These are phyloP conservation scores for Ogataea philodendri DNA, from an alignment of 805 yeast genomes.

Conservation along the genomic window DNA sequence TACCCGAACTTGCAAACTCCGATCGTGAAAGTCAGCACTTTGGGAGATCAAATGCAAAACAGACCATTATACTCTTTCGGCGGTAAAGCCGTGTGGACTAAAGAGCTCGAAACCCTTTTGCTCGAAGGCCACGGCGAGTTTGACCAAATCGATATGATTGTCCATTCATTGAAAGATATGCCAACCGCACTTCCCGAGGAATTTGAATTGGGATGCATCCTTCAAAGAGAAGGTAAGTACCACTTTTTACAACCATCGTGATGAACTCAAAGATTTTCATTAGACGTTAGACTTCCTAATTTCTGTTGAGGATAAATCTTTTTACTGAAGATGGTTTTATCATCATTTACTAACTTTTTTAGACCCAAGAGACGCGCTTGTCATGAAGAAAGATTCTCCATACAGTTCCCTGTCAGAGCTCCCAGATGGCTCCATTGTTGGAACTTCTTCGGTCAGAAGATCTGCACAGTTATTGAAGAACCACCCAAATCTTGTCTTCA, in stretches of 20 bases:
- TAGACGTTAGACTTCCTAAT: slow-evolving; percentile 42
- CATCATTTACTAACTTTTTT: slow-evolving; percentile 13
- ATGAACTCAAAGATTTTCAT: slow-evolving; percentile 30
- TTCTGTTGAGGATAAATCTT: slow-evolving; percentile 30
- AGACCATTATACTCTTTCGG: slow-evolving; percentile 92
- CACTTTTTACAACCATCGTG: slow-evolving; percentile 15
- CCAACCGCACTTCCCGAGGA: slow-evolving; percentile 90
- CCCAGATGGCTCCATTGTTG: slow-evolving; percentile 84
- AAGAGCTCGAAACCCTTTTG: slow-evolving; percentile 81
- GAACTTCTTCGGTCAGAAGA: slow-evolving; percentile 92
- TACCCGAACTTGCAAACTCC: slow-evolving; percentile 72
- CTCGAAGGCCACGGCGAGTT: slow-evolving; percentile 60
- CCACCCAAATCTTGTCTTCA: slow-evolving; percentile 74
- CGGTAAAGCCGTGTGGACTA: slow-evolving; percentile 95
- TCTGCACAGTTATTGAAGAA: slow-evolving; percentile 83
- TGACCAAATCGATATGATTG: slow-evolving; percentile 80
- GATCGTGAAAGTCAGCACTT: slow-evolving; percentile 74
- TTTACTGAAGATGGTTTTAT: slow-evolving; percentile 16
- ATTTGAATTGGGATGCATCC: slow-evolving; percentile 83
- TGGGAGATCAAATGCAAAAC: slow-evolving; percentile 85
- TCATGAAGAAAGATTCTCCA: slow-evolving; percentile 64
- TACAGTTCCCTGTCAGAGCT: slow-evolving; percentile 67
- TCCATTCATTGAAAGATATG: slow-evolving; percentile 87
- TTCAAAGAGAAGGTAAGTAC: slow-evolving; percentile 61
- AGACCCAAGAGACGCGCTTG: slow-evolving; percentile 91